These are phyloP conservation scores for Galerina sulciceps DNA, from an alignment of 768 basidiomycete genomes.

Conservation along the genomic window DNA sequence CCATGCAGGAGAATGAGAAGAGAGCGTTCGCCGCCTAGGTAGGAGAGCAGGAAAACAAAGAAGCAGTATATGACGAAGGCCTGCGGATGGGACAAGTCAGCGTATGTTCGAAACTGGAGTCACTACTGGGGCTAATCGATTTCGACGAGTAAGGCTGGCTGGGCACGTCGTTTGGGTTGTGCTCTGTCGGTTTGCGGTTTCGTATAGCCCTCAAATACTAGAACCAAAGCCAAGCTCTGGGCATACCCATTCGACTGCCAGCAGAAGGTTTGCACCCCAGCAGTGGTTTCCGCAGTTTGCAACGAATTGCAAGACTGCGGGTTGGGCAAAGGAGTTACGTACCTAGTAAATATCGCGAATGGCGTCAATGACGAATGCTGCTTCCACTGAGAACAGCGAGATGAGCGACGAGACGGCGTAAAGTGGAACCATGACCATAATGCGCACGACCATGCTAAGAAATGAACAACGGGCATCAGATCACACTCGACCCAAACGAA, in stretches of 20 bases:
- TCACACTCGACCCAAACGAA: too few species aligned
- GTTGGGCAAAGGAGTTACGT: conserved; percentile 21
- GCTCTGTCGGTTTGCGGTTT: too few species aligned
- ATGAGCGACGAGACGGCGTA: conserved; percentile 92
- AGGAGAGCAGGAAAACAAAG: conserved; percentile 80
- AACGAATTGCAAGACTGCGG: not conserved
- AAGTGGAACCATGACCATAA: conserved; percentile 96
- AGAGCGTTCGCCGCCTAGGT: conserved; percentile 92
- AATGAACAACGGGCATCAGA: not conserved
- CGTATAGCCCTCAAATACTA: too few species aligned
- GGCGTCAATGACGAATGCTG: conserved; percentile 95
- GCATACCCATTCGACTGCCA: too few species aligned
- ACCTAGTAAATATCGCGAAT: conserved; percentile 97
- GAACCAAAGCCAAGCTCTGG: too few species aligned
- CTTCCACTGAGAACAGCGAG: conserved; percentile 91
- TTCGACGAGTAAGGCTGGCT: too few species aligned
- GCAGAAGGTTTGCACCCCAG: too few species aligned
- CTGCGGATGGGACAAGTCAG: conserved; percentile 38
- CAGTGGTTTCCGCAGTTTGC: too few species aligned
- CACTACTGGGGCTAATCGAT: too few species aligned
- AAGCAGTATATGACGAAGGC: conserved; percentile 96
- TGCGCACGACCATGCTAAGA: conserved; percentile 85
- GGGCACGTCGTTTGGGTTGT: too few species aligned
- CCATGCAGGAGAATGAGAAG: conserved; percentile 92
- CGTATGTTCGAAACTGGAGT: not conserved